These are phyloP conservation scores for Tolypocladium ovalisporum DNA, from an alignment of 2,329 filamentous ascomycete genomes.

Conservation along the genomic window DNA sequence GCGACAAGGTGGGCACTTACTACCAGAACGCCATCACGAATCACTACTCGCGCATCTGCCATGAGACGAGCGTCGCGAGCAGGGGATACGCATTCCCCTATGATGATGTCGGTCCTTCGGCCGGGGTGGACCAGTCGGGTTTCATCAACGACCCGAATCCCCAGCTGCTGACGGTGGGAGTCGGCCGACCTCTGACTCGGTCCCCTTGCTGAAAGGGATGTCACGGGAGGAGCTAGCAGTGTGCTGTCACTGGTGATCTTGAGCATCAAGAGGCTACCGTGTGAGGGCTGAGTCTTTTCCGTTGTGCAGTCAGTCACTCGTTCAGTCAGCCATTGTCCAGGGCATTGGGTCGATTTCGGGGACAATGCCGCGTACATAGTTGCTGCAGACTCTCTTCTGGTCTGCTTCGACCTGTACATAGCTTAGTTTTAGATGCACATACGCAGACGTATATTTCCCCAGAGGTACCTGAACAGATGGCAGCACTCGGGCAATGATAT, in stretches of 20 bases:
- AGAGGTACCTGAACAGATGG: neutral
- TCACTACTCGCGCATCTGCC: conserved; percentile 56
- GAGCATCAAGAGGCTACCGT: neutral
- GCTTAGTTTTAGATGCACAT: neutral
- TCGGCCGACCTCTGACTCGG: conserved; percentile 30
- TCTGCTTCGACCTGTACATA: neutral
- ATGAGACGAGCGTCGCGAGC: conserved; percentile 46
- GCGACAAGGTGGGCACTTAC: conserved; percentile 36
- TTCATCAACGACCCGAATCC: conserved; percentile 48
- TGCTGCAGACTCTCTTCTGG: neutral
- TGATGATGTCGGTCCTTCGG: conserved; percentile 52
- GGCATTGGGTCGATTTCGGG: neutral
- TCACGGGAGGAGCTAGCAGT: neutral
- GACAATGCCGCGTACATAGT: neutral
- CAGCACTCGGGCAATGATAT: neutral
- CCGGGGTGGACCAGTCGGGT: conserved; percentile 49
- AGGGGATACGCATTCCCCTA: conserved; percentile 62
- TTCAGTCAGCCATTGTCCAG: neutral
- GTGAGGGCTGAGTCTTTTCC: neutral
- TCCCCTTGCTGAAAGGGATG: neutral
- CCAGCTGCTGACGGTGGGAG: conserved; percentile 40
- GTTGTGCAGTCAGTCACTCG: neutral
- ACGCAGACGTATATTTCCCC: neutral
- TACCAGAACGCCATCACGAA: conserved; percentile 48
- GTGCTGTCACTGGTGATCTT: neutral